phyloP scores from a whole-genome alignment of 495 filamentous ascomycete genomes.

The Xylaria palmicola region DNA sequence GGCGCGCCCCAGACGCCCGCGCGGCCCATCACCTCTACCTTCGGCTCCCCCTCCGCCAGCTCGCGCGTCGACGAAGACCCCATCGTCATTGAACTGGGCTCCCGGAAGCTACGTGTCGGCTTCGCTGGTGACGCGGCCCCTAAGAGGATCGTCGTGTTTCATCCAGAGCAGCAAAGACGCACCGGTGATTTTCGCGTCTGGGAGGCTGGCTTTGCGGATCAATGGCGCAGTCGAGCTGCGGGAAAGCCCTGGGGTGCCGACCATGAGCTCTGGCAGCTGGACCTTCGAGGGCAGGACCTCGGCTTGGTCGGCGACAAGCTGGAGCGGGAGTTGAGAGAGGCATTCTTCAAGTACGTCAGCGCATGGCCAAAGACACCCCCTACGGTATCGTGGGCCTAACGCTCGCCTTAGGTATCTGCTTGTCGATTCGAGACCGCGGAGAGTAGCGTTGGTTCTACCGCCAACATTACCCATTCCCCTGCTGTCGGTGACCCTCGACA shows the following conservation, averaged over 20 bases:
- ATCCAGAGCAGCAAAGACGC: conserved; percentile 68
- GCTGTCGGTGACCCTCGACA: conserved; percentile 69
- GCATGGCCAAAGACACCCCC: background rate
- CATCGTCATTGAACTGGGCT: conserved; percentile 79
- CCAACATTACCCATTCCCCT: conserved; percentile 76
- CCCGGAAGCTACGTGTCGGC: conserved; percentile 75
- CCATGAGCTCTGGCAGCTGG: conserved; percentile 79
- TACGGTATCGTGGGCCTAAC: conserved; percentile 16
- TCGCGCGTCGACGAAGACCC: conserved; percentile 82
- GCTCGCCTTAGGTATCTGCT: conserved; percentile 62
- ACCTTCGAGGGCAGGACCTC: conserved; percentile 69
- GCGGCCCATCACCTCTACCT: conserved; percentile 59
- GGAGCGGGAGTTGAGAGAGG: conserved; percentile 77
- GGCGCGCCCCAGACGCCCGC: conserved; percentile 57
- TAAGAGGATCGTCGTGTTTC: conserved; percentile 68
- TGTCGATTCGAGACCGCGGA: conserved; percentile 71
- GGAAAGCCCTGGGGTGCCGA: conserved; percentile 64
- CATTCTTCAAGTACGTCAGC: conserved; percentile 66
- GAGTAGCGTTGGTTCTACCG: conserved; percentile 69
- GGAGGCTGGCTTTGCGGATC: conserved; percentile 52
- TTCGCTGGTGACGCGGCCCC: conserved; percentile 80
- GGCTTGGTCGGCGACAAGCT: conserved; percentile 84
- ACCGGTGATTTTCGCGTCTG: conserved; percentile 79
- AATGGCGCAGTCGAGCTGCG: conserved; percentile 42
- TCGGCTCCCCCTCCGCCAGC: conserved; percentile 64